Percentiles rank a stretch among this genome's conserved stretches.
These are phyloP conservation scores for Rhizopogon vesiculosus DNA, from an alignment of 768 basidiomycete genomes.

Conservation along the genomic window DNA sequence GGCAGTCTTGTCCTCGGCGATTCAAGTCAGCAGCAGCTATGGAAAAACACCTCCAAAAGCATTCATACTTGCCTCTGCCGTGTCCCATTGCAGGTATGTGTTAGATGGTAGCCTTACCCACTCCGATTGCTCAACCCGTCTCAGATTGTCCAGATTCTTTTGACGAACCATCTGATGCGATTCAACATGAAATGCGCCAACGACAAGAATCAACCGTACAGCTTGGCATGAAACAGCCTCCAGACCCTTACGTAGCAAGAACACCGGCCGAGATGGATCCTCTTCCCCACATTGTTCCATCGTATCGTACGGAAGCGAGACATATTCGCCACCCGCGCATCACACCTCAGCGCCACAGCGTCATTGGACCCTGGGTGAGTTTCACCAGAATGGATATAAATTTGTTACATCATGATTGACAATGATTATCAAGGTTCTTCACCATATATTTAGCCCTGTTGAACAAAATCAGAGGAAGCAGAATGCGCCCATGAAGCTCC, in stretches of 20 bases:
- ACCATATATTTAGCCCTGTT: conserved; percentile 36
- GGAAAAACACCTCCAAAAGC: conserved; percentile 47
- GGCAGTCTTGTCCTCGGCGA: conserved; percentile 50
- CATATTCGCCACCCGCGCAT: conserved; percentile 42
- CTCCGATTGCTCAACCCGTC: conserved; percentile 4
- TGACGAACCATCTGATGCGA: conserved; percentile 39
- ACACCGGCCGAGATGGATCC: conserved; percentile 28
- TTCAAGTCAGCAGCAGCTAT: conserved; percentile 33
- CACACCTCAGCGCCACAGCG: conserved; percentile 44
- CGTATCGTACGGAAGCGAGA: conserved; percentile 45
- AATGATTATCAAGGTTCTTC: conserved; percentile 35
- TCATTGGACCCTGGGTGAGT: conserved; percentile 52
- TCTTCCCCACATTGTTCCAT: conserved; percentile 41
- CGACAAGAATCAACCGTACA: conserved; percentile 12
- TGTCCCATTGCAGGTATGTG: conserved; percentile 38
- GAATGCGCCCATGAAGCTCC: conserved; percentile 37
- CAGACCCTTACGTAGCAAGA: conserved; percentile 29
- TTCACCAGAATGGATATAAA: background rate
- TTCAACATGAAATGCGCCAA: conserved; percentile 43
- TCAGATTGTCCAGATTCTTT: conserved; percentile 53
- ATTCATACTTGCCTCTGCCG: conserved; percentile 30
- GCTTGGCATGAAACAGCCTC: conserved; percentile 20
- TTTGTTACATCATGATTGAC: conserved; percentile 2
- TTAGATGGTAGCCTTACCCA: background rate
- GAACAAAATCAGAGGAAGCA: conserved; percentile 34